A percentile compares a stretch with the other conserved stretches of the same genome.
Conservation (phyloP, 1,139 yeast species). For the Pichia sp. region DNA sequence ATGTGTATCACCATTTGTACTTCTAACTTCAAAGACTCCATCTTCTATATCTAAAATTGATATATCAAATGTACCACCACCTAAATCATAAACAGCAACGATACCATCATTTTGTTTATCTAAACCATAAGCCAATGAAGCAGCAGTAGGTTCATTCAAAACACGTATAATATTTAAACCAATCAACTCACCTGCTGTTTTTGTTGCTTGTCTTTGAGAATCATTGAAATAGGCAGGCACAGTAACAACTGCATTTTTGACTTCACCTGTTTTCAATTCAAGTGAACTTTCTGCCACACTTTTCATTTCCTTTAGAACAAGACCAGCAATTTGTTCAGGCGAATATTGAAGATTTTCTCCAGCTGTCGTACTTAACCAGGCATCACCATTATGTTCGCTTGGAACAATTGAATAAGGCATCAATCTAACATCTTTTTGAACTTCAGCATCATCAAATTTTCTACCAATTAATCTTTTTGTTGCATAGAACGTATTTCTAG, state of each 20-base stretch:
- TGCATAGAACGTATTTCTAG: slow-evolving; percentile 65
- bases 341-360: slow-evolving; percentile 32
- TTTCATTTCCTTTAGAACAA: slow-evolving; percentile 50
- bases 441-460: slow-evolving; percentile 55
- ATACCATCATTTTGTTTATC: slow-evolving; percentile 53
- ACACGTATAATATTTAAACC: slow-evolving; percentile 66
- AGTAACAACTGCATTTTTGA: slow-evolving; percentile 64
- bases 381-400: slow-evolving; percentile 50
- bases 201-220: slow-evolving; percentile 73
- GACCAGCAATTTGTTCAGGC: slow-evolving; percentile 54
- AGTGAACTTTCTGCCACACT: slow-evolving; percentile 46
- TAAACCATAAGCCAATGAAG: slow-evolving; percentile 74
- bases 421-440: slow-evolving; percentile 50
- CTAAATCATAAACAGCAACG: slow-evolving; percentile 73
- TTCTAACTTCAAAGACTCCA: slow-evolving; percentile 74
- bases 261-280: slow-evolving; percentile 23
- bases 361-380: slow-evolving; percentile 43
- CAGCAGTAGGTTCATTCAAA: slow-evolving; percentile 77
- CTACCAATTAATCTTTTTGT: slow-evolving; percentile 72
- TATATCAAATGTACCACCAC: slow-evolving; percentile 82
- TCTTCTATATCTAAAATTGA: slow-evolving; percentile 73
- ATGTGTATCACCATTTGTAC: slow-evolving; percentile 83
- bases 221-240: slow-evolving; percentile 81
- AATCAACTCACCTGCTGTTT: slow-evolving; percentile 59
- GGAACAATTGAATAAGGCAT: slow-evolving; percentile 52